Base-by-base conservation (phyloP, 2,329 filamentous ascomycete genomes). In the Mollisia scopiformis region DNA sequence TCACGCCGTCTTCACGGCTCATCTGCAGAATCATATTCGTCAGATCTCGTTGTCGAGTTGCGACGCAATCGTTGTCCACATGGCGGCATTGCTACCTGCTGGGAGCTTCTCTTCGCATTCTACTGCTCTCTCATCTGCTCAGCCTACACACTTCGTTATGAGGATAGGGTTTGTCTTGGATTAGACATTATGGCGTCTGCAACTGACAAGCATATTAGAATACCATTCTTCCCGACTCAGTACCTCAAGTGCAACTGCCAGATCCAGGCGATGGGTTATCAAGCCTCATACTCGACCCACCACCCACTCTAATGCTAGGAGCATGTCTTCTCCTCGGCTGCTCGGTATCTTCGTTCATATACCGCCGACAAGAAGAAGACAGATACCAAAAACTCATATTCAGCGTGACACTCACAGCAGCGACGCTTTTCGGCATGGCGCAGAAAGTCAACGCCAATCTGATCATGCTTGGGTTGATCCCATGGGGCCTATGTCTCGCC, bases 291-390 rank as follows among this genome's bases (percentile, higher is more conserved):
- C 61, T 73, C 30, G 68, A 72, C 31, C 74, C 74, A 13, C 70
- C 74, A n/a, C 71, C 75, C 8, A 63, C 63, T 16, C 46, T 74
- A 27, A 73, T 76, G 69, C 69, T 77, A 14, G 62, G 56, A 23
- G 73, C 73, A 11, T 76, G 73, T 59, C 54, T 77, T 16, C 58
- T 74, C 2, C 71, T 77, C 21, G 76, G 76, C 6, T 75, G 69
- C 43, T 72, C 72, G 6, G 71, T 76, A 8, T 76, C 75, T 11
- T 76, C 75, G 0, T 77, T 75, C 57, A 63, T 69, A 1, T 74
- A 76, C 35, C 69, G 75, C 31, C 69, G 71, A 16, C 73, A 75
- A 47, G 68, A 64, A 7, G 27, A 64, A 27, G 74, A 77, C 49
- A 66, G 53, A 23, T 70, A 69, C 25, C 76, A 77, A 58, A 63